Evolutionary conservation across 1,284 basidiomycete species (phyloP), one percentile per base, ranked within the genome.

Genomic region (Moesziomyces antarcticus): DNA sequence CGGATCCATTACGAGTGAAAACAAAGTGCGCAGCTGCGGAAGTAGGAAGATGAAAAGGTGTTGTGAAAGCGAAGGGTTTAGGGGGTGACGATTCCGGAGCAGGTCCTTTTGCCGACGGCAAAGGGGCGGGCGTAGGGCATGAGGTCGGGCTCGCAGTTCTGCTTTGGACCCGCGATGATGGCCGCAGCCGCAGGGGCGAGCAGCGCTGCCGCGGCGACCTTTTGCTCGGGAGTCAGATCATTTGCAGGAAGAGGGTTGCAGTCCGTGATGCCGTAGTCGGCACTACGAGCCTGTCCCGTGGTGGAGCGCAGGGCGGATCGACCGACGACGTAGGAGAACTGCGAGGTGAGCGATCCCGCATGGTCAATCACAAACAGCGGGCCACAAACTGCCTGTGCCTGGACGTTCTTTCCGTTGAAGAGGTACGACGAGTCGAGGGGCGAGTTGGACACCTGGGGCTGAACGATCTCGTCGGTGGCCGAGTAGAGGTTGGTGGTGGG

Each of bases 401-500:
- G 71, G 20, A 73, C 41, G 46, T 73, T 73, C 16, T 61, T 57
- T 8, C 51, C 65, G 57, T 44, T 50, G 40, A 44, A 35, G 3
- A 73, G 50, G 50, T 53, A 70, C n/a, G 30, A 40, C 41, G 66
- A 69, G 37, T 61, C 66, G 20, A 22, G 1, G 3, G 61, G 52
- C 3, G 24, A 21, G 53, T 61, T 60, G 37, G 42, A 50, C 21
- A 42, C 25, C 41, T 65, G 56, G 1, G 71, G 66, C 37, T 73
- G 65, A 3, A 74, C 66, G 22, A 69, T 51, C 10, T 74, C 66
- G 48, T 74, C 72, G 8, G 54, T 44, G 3, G 47, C 33, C 25
- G 58, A 62, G 53, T 66, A 74, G 25, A 70, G n/a, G 55, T 64
- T 65, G 33, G 72, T 74, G 14, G 72, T 74, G 24, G 62, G 72